Evolutionary conservation across 345 rosid genomes (phyloP).

Genomic region (Hypericum perforatum): DNA sequence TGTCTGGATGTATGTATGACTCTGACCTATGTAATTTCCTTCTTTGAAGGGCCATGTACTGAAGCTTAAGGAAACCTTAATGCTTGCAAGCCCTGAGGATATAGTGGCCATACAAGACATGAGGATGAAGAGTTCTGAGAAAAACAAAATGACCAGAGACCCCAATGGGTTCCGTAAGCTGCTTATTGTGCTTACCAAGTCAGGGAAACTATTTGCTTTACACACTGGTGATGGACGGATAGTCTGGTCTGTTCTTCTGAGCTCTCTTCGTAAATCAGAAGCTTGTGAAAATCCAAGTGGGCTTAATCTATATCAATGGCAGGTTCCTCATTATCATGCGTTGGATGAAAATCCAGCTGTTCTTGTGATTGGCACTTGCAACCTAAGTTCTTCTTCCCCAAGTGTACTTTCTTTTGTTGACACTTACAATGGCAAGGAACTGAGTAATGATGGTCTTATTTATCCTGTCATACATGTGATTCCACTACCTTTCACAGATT

Average conservation of each 20-base stretch:
- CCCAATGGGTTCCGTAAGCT: conserved; percentile 95
- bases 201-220: conserved; percentile 81
- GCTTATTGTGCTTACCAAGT: conserved; percentile 70
- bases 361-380: conserved; percentile 73
- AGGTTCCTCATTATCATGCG: conserved; percentile 96
- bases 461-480: conserved; percentile 75
- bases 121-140: conserved; percentile 80
- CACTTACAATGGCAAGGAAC: conserved; percentile 76
- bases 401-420: conserved; percentile 80
- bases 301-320: conserved; percentile 76
- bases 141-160: conserved; percentile 93
- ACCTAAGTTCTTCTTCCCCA: conserved; percentile 41
- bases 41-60: conserved; percentile 68
- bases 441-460: conserved; percentile 38
- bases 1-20: too few species aligned
- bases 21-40: background rate
- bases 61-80: conserved; percentile 86
- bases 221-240: conserved; percentile 93
- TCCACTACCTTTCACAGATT: conserved; percentile 78
- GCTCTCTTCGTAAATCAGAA: conserved; percentile 51
- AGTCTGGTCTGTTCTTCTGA: conserved; percentile 81
- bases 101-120: conserved; percentile 73
- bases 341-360: conserved; percentile 89
- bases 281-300: conserved; percentile 47
- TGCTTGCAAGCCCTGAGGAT: conserved; percentile 95